Evolutionary conservation across 805 yeast genomes (phyloP).

Genomic region (Cyberlindnera lachancei): DNA sequence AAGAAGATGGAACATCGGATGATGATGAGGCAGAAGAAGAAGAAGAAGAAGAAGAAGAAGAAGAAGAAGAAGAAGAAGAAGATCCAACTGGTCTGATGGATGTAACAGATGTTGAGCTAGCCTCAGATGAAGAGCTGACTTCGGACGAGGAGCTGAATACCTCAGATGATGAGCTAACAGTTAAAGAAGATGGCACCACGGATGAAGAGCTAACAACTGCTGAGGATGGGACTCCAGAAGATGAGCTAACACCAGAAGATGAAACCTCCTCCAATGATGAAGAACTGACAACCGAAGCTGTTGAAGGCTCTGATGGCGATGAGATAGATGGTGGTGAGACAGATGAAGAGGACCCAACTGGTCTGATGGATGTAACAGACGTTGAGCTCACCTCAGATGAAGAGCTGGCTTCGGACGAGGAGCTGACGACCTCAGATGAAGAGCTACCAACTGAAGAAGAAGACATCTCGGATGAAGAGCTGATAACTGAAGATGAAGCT

Average conservation of each 20-base stretch:
- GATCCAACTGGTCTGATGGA: too few relatives aligned
- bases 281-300: slow-evolving; percentile 1
- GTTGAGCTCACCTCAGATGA: too few relatives aligned
- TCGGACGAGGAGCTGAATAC: too few relatives aligned
- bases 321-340: slow-evolving; percentile 1
- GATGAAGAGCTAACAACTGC: slow-evolving; percentile 1
- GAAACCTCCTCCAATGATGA: slow-evolving; percentile 1
- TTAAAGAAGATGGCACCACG: neutral
- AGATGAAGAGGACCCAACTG: slow-evolving; percentile 2
- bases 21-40: neutral
- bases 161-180: neutral
- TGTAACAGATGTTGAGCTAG: too few relatives aligned
- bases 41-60: neutral
- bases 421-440: too few relatives aligned
- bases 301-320: slow-evolving; percentile 1
- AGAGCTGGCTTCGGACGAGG: too few relatives aligned
- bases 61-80: neutral
- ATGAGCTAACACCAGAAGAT: neutral
- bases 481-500: too few relatives aligned
- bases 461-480: too few relatives aligned
- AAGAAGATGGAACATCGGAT: neutral
- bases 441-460: too few relatives aligned
- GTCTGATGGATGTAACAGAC: slow-evolving; percentile 1
- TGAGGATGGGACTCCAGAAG: neutral
- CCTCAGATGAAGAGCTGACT: too few relatives aligned